Conservation (phyloP, 2,329 filamentous ascomycete species). For the Sclerotinia subarctica region DNA sequence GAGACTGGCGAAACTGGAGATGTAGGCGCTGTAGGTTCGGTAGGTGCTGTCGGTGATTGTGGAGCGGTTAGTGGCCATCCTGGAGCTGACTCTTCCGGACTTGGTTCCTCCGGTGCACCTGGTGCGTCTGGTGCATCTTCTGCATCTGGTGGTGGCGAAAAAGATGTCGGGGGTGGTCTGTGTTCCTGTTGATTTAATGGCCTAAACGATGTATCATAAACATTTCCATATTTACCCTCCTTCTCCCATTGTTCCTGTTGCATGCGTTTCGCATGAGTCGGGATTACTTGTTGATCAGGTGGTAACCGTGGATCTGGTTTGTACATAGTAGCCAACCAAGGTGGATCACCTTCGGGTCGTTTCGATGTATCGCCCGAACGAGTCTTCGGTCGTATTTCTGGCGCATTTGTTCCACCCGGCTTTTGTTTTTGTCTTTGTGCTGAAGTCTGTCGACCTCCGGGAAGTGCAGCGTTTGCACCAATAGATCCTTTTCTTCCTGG, state of each 20-base stretch:
- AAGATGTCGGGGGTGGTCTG: constrained; percentile 70
- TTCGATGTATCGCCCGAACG: constrained; percentile 55
- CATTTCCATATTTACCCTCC: constrained; percentile 79
- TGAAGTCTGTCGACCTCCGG: constrained; percentile 37
- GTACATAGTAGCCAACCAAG: constrained; percentile 93
- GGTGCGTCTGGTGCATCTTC: constrained; percentile 10
- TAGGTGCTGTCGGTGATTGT: background rate
- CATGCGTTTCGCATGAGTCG: constrained; percentile 85
- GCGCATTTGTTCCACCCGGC: constrained; percentile 49
- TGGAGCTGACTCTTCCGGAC: constrained; percentile 31
- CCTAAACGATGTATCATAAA: constrained; percentile 85
- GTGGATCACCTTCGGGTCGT: constrained; percentile 87
- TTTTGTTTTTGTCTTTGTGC: constrained; percentile 56
- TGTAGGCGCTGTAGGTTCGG: background rate
- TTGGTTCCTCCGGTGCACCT: constrained; percentile 20
- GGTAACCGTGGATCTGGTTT: constrained; percentile 92
- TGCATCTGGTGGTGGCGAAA: constrained; percentile 39
- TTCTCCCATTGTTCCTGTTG: constrained; percentile 95
- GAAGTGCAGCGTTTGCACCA: constrained; percentile 14
- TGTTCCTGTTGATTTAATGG: constrained; percentile 67
- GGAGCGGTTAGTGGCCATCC: constrained; percentile 58
- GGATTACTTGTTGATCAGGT: constrained; percentile 91
- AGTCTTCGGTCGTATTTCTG: constrained; percentile 57
- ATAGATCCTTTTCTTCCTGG: constrained; percentile 28
- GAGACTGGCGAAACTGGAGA: background rate